Conservation (phyloP, 2,329 filamentous ascomycete species). For the Microdochium paspali region DNA sequence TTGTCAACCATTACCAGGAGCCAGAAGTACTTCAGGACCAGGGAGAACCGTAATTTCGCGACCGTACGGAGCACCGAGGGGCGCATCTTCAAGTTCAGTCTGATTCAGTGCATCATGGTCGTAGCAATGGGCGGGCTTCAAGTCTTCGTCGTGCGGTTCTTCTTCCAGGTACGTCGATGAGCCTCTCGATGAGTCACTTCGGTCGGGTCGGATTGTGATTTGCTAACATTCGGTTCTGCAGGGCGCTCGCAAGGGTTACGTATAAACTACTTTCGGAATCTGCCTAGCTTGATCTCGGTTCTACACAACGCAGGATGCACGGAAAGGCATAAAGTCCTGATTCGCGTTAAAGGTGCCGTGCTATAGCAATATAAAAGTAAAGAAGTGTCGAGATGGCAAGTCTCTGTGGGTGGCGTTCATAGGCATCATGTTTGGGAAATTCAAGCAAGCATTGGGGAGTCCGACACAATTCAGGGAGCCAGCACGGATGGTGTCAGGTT, state of each 20-base stretch:
- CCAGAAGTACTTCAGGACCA: slow-evolving; percentile 98
- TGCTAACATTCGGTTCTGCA: slow-evolving; percentile 15
- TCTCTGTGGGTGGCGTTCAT: not conserved
- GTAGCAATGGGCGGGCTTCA: slow-evolving; percentile 91
- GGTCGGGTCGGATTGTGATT: slow-evolving; percentile 6
- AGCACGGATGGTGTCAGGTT: not conserved
- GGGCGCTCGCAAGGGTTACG: slow-evolving; percentile 61
- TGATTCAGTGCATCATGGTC: slow-evolving; percentile 88
- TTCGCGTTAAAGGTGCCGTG: not conserved
- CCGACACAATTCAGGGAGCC: not conserved
- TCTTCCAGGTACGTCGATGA: slow-evolving; percentile 67
- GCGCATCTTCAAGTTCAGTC: slow-evolving; percentile 93
- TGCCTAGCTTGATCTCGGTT: slow-evolving; percentile 8
- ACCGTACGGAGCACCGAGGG: slow-evolving; percentile 93
- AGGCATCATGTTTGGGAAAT: not conserved
- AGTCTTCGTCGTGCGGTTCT: slow-evolving; percentile 96
- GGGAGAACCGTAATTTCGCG: slow-evolving; percentile 98
- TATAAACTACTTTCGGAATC: slow-evolving; percentile 31
- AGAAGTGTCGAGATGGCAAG: not conserved
- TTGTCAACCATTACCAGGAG: slow-evolving; percentile 91
- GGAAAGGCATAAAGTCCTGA: too few species aligned
- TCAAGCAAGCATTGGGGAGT: not conserved
- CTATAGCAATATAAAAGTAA: not conserved
- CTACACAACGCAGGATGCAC: too few species aligned
- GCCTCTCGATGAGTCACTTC: not conserved